phyloP scores from a whole-genome alignment of 2,329 filamentous ascomycete species.

The Penicillium sp. region DNA sequence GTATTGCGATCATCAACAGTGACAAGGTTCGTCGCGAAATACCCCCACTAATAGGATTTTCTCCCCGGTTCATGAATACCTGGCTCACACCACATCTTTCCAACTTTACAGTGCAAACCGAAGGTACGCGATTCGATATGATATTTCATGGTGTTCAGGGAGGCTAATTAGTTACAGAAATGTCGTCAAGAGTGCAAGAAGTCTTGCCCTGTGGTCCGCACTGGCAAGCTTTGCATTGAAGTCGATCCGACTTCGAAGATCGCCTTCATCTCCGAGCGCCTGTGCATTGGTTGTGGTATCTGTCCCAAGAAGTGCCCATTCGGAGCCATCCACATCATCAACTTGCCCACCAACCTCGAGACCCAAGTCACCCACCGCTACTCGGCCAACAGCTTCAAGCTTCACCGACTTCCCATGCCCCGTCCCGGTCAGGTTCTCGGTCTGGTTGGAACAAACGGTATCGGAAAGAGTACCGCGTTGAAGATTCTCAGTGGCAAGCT shows the following conservation, averaged over 20 bases:
- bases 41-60: conserved; percentile 39
- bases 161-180: conserved; percentile 62
- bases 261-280: conserved; percentile 93
- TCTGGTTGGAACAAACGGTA: conserved; percentile 98
- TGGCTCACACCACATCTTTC: conserved; percentile 43
- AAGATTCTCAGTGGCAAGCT: conserved; percentile 98
- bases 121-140: conserved; percentile 58
- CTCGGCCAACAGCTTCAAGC: conserved; percentile 99
- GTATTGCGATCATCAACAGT: conserved; percentile 97
- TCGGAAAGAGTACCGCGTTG: conserved; percentile 98
- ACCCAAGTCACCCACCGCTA: conserved; percentile 98
- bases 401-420: conserved; percentile 93
- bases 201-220: conserved; percentile 94
- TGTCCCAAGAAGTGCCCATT: conserved; percentile 99
- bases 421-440: conserved; percentile 93
- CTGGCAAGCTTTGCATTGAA: conserved; percentile 96
- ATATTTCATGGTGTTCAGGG: not conserved
- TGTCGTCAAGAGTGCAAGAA: conserved; percentile 99
- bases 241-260: conserved; percentile 85
- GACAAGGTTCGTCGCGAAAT: conserved; percentile 72
- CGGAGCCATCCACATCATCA: conserved; percentile 99
- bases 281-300: conserved; percentile 98
- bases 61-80: conserved; percentile 24
- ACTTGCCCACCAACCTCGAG: conserved; percentile 98
- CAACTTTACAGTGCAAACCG: conserved; percentile 71